phyloP scores from a whole-genome alignment of 176 grass and related monocot species.

The Avena insularis region DNA sequence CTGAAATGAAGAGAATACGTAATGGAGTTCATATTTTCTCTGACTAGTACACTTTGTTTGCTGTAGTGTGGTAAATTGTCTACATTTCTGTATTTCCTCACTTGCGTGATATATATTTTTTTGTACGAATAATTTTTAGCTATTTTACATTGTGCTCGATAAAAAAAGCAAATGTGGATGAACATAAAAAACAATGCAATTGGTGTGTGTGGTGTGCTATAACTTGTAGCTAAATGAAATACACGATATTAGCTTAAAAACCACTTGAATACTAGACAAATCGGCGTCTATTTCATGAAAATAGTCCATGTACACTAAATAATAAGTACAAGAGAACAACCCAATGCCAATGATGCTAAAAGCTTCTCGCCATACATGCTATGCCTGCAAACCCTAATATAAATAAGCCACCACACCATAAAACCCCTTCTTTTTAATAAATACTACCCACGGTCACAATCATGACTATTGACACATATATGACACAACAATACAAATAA shows the following conservation, averaged over 20 bases:
- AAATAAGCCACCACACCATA: neutral
- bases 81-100: neutral
- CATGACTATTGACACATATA: too few species aligned
- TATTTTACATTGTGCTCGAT: neutral
- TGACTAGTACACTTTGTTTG: neutral
- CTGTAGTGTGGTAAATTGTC: neutral
- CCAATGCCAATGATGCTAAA: neutral
- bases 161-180: too few species aligned
- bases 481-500: too few species aligned
- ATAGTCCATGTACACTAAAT: neutral
- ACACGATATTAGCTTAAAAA: too few species aligned
- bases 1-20: too few species aligned
- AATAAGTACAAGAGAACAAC: neutral
- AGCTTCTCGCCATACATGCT: neutral
- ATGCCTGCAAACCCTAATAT: neutral
- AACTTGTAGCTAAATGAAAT: neutral
- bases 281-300: neutral
- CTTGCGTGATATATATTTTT: too few species aligned
- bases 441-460: neutral
- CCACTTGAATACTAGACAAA: too few species aligned
- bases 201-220: neutral
- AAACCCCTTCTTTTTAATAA: neutral
- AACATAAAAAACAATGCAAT: neutral
- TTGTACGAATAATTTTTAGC: neutral
- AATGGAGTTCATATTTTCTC: too few species aligned